Base-by-base conservation (phyloP, 768 basidiomycete genomes). In the Suillus subaureus region DNA sequence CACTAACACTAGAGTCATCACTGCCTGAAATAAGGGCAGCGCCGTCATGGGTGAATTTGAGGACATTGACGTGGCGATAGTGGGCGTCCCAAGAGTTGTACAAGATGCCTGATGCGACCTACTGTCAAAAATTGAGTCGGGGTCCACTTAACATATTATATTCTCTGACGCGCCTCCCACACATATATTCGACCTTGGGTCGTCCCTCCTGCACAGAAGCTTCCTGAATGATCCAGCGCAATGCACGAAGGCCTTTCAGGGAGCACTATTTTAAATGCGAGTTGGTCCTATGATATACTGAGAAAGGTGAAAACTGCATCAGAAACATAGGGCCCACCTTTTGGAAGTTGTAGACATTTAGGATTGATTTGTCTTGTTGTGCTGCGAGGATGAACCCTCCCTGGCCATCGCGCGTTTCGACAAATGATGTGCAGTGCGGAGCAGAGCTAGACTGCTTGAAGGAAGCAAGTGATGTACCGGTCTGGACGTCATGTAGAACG, bases 71-170 rank as follows among this genome's bases (percentile, higher is more conserved):
- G 73, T 88, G 84, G 65, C 97, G 92, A 79, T 99, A 99, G 77
- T 99, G 97, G 21, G 96, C 96, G 66, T 98, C 96, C 88, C 96
- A 96, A 0, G 92, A 86, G 70, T 91, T 88, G 81, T 89, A 94
- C 55, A 98, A 80, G 62, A 96, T 89, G n/a, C 96, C 96, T n/a
- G 96, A 97, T 12, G 91, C 83, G 69, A 94, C 83, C 95, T 97
- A 78, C 66, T 75, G 26, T 69, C 72, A 65, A 62, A 66, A 63
- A 47, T 26, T 77, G 45, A 61, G 58, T 43, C 16, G 3, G 35
- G 47, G 64, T 9, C 21, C n/a, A n/a, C n/a, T n/a, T 21, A 9
- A 57, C 26, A n/a, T 26, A 35, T 28, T 58, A 52, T n/a, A 65
- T 23, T 64, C 52, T 6, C 12, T 35, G 64, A 84, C 89, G 71